Base-by-base conservation (phyloP, 306 rosid species). In the Cajanus cajan region DNA sequence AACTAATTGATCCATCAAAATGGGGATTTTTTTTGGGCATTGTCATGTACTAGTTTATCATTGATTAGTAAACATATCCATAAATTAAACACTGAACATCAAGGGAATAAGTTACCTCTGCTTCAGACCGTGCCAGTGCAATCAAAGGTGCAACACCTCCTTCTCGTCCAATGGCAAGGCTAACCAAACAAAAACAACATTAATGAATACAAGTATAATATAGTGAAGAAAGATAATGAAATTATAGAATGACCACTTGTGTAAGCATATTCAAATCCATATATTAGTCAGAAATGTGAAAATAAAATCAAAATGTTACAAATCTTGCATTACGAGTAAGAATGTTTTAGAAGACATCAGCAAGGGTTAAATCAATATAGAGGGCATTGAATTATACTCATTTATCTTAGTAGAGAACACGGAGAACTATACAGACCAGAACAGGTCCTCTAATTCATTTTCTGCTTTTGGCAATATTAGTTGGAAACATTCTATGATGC, bases 71-170 rank as follows among this genome's bases (percentile, higher is more conserved):
- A 68, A 59, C 71, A 62, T 13, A 81, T 51, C 24, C 41, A 33
- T 77, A 65, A n/a, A n/a, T n/a, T n/a, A n/a, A 14, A 62, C 15
- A 74, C 31, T 52, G 54, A 51, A 21, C 50, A 59, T 37, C 52
- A 77, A 78, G 40, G 66, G 64, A 83, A 82, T 41, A 81, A 71
- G 82, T 84, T 89, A 91, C 99, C 90, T 90, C 97, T 10, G 93
- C 90, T 34, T 91, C 97, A 57, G 97, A 96, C 52, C 97, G 90
- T 2, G 99, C 98, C 80, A 93, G 87, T 6, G 97, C 98, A 89
- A 96, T 96, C 86, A 96, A 84, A 40, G 99, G 98, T 28, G 95
- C 98, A 67, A 96, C 99, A 69, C 99, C 99, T 62, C 98, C 99
- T 93, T 96, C 98, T 72, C 90, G 92, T 70, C 99, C 99, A 86